Percentiles rank a stretch among this genome's conserved stretches.
These are phyloP conservation scores for Xylaria curta DNA, from an alignment of 495 filamentous ascomycete species.

Conservation along the genomic window DNA sequence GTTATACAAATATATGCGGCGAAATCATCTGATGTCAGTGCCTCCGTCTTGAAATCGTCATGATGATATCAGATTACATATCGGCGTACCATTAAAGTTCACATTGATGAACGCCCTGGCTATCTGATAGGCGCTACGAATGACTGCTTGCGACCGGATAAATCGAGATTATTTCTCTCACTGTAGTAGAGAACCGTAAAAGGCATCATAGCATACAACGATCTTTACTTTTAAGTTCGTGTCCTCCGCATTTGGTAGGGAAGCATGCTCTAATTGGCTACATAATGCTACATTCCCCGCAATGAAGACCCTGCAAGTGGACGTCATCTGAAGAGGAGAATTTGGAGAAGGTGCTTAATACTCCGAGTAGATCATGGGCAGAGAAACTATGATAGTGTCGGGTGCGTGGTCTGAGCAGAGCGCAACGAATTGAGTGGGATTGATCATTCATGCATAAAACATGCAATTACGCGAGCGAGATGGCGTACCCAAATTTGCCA, in stretches of 20 bases:
- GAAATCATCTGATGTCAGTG: neutral
- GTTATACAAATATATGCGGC: neutral
- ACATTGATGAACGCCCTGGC: neutral
- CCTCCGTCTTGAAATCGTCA: slow-evolving; percentile 13
- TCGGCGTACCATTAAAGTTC: slow-evolving; percentile 8
- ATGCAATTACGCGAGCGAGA: neutral
- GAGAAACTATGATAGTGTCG: neutral
- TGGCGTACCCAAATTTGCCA: neutral
- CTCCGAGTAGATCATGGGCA: neutral
- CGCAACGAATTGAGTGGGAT: neutral
- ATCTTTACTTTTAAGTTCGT: neutral
- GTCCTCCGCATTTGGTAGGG: neutral
- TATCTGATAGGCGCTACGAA: neutral
- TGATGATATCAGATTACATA: slow-evolving; percentile 15
- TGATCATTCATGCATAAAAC: neutral
- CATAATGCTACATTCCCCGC: neutral
- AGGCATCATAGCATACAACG: neutral
- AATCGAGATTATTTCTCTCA: neutral
- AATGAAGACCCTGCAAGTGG: neutral
- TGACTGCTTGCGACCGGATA: neutral
- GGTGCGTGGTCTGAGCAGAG: neutral
- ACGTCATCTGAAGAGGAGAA: slow-evolving; percentile 3
- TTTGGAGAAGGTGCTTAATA: neutral
- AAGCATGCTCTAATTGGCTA: neutral
- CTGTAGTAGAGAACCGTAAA: neutral